Evolutionary conservation across 169 alveolate genomes (phyloP).

Genomic region (Toxoplasma gondii): DNA sequence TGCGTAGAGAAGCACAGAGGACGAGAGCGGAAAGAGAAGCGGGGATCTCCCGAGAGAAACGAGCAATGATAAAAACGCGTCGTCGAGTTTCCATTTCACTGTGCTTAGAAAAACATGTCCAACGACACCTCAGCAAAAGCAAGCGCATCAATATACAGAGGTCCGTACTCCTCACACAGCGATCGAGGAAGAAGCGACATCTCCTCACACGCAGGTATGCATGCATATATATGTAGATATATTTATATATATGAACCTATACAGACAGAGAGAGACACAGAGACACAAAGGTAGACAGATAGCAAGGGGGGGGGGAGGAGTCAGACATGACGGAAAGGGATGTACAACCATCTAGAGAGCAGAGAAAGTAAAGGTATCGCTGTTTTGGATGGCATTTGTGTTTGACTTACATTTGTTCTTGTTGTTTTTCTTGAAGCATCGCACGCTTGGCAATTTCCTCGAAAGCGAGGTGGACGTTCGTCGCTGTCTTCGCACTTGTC

Average conservation of each 20-base stretch:
- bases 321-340: too few relatives aligned
- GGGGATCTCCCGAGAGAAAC: too few relatives aligned
- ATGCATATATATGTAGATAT: neutral
- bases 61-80: too few relatives aligned
- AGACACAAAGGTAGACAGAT: neutral
- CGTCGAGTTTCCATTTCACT: too few relatives aligned
- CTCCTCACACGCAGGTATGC: neutral
- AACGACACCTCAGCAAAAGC: too few relatives aligned
- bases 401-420: slow-evolving; percentile 71
- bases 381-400: too few relatives aligned
- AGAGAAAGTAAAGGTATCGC: too few relatives aligned
- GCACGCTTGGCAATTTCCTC: slow-evolving; percentile 73
- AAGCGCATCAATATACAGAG: too few relatives aligned
- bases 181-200: neutral
- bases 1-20: too few relatives aligned
- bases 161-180: neutral
- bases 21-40: too few relatives aligned
- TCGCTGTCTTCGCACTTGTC: slow-evolving; percentile 96
- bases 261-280: neutral
- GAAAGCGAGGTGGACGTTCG: slow-evolving; percentile 95
- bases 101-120: too few relatives aligned
- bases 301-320: neutral
- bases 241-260: neutral
- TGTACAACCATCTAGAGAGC: too few relatives aligned
- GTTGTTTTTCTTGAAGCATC: slow-evolving; percentile 65